Evolutionary conservation across 495 filamentous ascomycete species (phyloP), one percentile per base, ranked within the genome.

Genomic region (Penicillium angulare): DNA sequence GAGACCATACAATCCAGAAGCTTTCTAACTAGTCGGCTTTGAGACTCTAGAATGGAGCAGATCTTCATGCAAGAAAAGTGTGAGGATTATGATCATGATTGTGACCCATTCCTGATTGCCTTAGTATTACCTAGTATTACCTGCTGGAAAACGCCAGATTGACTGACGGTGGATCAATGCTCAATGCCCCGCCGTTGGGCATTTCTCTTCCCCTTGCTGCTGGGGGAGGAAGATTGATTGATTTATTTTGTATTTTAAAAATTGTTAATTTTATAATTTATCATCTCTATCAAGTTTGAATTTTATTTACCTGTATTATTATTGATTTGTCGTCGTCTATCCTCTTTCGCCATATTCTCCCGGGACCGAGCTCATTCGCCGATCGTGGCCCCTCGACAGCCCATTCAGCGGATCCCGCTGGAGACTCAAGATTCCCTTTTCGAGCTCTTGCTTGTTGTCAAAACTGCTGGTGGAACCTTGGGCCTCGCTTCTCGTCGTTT

Each of bases 341-440:
- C n/a, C n/a, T n/a, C n/a, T n/a, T n/a, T n/a, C n/a, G n/a, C n/a
- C n/a, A n/a, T n/a, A n/a, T 10, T 21, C 8, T 3, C 12, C 26
- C 27, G 15, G 26, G 15, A 13, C 6, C 15, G 15, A 18, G n/a
- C 20, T 15, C 24, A 46, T 52, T 47, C 54, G 55, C 46, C 52
- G n/a, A 52, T 47, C 41, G 31, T 51, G 36, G 31, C 47, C 43
- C 49, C 32, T 31, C 6, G 3, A 31, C 27, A 31, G 27, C 13
- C 27, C 41, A 27, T n/a, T 43, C 41, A 34, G 27, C 44, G 42
- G 55, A 49, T 57, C 55, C n/a, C 55, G 55, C 55, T 52, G 60
- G 60, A 54, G 51, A 59, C 48, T 63, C 57, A 58, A 49, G 52
- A 64, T 64, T 58, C 55, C 57, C 57, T 53, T 56, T 58, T 64